phyloP scores from a whole-genome alignment of 1,284 basidiomycete genomes.

The Melampsora americana region DNA sequence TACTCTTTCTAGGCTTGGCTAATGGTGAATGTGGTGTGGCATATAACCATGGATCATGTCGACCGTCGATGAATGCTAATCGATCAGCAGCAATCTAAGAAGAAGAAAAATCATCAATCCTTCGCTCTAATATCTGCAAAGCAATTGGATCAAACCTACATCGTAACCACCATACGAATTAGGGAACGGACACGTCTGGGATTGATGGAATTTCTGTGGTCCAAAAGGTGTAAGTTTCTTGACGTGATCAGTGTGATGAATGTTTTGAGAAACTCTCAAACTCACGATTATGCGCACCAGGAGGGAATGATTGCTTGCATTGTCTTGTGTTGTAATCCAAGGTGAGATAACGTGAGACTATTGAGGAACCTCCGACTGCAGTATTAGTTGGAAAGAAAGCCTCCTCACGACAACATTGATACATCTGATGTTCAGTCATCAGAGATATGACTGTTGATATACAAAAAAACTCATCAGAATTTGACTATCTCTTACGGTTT shows the following conservation, averaged over 20 bases:
- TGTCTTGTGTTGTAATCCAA: neutral
- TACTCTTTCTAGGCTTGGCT: slow-evolving; percentile 49
- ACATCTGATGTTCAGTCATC: neutral
- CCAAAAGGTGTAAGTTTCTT: neutral
- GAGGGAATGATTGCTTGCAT: slow-evolving; percentile 5
- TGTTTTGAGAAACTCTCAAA: neutral
- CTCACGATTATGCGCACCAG: slow-evolving; percentile 1
- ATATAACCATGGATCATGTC: slow-evolving; percentile 51
- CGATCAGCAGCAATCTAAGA: slow-evolving; percentile 19
- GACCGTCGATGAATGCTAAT: slow-evolving; percentile 51
- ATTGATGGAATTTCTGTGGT: neutral
- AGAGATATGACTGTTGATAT: too few species aligned
- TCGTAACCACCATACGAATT: neutral
- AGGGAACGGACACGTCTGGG: neutral
- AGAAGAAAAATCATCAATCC: too few species aligned
- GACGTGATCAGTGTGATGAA: neutral
- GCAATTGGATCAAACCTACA: neutral
- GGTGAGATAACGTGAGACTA: neutral
- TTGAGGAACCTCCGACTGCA: neutral
- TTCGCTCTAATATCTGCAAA: too few species aligned
- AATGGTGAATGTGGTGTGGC: slow-evolving; percentile 51
- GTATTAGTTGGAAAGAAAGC: neutral
- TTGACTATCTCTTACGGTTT: neutral
- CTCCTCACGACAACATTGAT: slow-evolving; percentile 1
- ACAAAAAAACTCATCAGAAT: too few species aligned